phyloP scores from a whole-genome alignment of 805 yeast species.

The Diddensiella santjacobensis region DNA sequence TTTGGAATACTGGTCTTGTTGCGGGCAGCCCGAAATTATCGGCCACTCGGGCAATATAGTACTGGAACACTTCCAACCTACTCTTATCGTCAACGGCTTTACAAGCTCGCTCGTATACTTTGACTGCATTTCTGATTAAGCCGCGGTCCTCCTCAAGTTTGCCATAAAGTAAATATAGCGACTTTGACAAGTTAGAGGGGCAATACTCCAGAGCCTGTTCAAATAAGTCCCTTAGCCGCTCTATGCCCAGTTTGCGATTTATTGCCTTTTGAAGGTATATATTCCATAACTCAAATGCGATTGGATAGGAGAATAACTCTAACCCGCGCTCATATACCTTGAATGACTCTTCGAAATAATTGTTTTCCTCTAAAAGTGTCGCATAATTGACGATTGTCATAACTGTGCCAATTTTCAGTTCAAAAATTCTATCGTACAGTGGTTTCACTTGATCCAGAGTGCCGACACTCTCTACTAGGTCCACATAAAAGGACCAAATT shows the following conservation, averaged over 20 bases:
- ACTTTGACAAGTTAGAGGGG: constrained; percentile 45
- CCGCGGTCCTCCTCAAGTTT: constrained; percentile 59
- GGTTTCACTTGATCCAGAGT: constrained; percentile 36
- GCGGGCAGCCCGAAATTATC: constrained; percentile 40
- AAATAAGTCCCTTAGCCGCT: constrained; percentile 66
- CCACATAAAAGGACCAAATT: constrained; percentile 73
- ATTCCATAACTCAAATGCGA: constrained; percentile 68
- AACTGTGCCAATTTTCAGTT: constrained; percentile 66
- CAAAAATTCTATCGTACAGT: constrained; percentile 52
- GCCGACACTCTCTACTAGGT: constrained; percentile 46
- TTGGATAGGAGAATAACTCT: constrained; percentile 55
- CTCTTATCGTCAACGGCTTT: constrained; percentile 30
- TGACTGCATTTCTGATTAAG: constrained; percentile 46
- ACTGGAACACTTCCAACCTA: constrained; percentile 41
- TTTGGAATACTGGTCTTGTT: constrained; percentile 48
- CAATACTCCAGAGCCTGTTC: constrained; percentile 59
- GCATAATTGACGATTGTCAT: constrained; percentile 64
- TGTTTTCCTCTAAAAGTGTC: constrained; percentile 48
- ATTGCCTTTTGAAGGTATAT: constrained; percentile 56
- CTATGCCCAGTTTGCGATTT: constrained; percentile 37
- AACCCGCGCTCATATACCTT: constrained; percentile 67
- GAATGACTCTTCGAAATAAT: constrained; percentile 48
- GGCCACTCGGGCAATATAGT: constrained; percentile 41
- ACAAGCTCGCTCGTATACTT: constrained; percentile 44
- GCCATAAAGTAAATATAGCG: constrained; percentile 54